phyloP scores from a whole-genome alignment of 352 stramenopile genomes.

The Phytophthora tubulina region DNA sequence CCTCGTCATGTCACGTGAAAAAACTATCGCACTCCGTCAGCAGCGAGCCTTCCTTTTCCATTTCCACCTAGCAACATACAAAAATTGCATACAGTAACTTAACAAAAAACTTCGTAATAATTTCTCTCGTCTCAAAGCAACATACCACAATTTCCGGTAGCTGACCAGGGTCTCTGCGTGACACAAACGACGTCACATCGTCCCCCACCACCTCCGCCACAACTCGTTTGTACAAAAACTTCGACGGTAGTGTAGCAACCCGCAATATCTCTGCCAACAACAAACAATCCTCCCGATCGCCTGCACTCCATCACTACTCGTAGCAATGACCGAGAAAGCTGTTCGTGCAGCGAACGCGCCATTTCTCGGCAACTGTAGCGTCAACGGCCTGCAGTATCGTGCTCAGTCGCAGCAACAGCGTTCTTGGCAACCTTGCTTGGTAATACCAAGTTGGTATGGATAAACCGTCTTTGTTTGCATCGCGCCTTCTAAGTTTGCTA shows the following conservation, averaged over 20 bases:
- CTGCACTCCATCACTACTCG: slow-evolving; percentile 20
- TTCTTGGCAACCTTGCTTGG: too few species aligned
- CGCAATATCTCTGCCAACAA: slow-evolving; percentile 48
- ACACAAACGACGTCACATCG: slow-evolving; percentile 43
- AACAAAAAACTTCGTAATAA: too few species aligned
- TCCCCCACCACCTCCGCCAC: slow-evolving; percentile 46
- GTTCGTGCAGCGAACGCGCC: too few species aligned
- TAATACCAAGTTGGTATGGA: too few species aligned
- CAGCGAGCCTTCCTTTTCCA: slow-evolving; percentile 10
- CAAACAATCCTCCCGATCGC: slow-evolving; percentile 13
- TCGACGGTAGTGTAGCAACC: slow-evolving; percentile 42
- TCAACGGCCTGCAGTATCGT: too few species aligned
- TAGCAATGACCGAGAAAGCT: not conserved
- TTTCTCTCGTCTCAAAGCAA: too few species aligned
- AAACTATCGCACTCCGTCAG: slow-evolving; percentile 43
- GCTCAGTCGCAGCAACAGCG: too few species aligned
- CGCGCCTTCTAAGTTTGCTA: too few species aligned
- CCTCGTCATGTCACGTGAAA: slow-evolving; percentile 53
- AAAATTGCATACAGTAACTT: too few species aligned
- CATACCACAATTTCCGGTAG: slow-evolving; percentile 16
- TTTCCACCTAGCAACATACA: too few species aligned
- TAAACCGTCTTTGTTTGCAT: too few species aligned
- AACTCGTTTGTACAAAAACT: slow-evolving; percentile 16
- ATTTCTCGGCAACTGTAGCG: too few species aligned
- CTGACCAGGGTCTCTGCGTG: slow-evolving; percentile 10